These are phyloP conservation scores for Schoenoplectus triqueter DNA, from an alignment of 202 grass and related monocot genomes.

Conservation along the genomic window DNA sequence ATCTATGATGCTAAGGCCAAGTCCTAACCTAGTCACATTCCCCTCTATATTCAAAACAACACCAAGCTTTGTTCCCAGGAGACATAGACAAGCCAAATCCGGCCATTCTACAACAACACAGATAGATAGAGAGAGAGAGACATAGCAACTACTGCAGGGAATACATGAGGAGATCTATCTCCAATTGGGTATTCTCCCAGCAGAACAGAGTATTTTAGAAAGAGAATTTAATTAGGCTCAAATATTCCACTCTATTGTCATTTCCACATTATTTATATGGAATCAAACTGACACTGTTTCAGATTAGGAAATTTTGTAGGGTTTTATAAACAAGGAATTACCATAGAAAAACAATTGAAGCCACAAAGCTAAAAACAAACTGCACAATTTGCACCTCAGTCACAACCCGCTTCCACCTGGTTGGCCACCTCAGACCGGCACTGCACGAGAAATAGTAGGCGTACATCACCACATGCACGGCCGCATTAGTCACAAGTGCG, in stretches of 20 bases:
- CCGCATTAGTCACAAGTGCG: slow-evolving; percentile 80
- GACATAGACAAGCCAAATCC: background rate
- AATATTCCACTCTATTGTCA: background rate
- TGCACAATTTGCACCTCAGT: slow-evolving; percentile 92
- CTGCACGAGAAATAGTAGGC: slow-evolving; percentile 79
- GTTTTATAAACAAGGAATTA: slow-evolving; percentile 7
- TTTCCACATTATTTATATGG: background rate
- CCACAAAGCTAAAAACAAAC: slow-evolving; percentile 88
- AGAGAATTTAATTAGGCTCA: background rate
- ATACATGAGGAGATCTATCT: background rate
- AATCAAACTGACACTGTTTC: background rate
- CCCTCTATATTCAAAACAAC: background rate
- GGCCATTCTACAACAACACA: background rate
- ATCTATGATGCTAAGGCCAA: background rate
- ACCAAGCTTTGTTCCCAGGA: background rate
- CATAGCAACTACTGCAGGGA: background rate
- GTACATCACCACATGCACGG: slow-evolving; percentile 93
- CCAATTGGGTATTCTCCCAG: background rate
- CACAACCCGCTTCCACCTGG: slow-evolving; percentile 73
- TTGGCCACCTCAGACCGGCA: slow-evolving; percentile 69
- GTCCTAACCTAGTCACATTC: background rate
- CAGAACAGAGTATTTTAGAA: background rate
- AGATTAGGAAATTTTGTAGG: background rate
- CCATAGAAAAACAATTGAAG: slow-evolving; percentile 68
- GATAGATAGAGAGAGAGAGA: background rate